Conservation (phyloP, 306 rosid genomes). For the Malus asiatica region DNA sequence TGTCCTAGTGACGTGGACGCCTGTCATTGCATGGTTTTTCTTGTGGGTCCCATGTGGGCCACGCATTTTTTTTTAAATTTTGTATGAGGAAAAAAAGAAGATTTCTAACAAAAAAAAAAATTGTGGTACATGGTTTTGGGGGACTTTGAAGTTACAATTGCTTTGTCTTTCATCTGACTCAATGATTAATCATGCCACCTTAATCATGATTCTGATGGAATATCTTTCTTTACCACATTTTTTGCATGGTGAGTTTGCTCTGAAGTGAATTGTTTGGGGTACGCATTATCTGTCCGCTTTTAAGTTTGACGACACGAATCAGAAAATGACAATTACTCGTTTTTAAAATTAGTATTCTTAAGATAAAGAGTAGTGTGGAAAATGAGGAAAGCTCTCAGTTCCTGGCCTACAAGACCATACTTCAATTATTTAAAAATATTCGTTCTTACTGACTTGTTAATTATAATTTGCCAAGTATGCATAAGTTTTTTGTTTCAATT, state of each 20-base stretch:
- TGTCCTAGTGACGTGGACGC: constrained; percentile 19
- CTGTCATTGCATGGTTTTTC: constrained; percentile 23
- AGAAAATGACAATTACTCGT: too few species aligned
- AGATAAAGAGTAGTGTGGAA: too few species aligned
- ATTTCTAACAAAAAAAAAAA: not conserved
- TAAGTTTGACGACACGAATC: fast-evolving
- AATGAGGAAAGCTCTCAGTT: too few species aligned
- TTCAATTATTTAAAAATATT: too few species aligned
- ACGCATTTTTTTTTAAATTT: not conserved
- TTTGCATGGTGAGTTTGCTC: not conserved
- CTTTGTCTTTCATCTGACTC: constrained; percentile 9
- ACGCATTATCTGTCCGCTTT: too few species aligned
- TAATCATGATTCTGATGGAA: constrained; percentile 6
- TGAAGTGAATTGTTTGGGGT: not conserved
- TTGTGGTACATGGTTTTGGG: not conserved
- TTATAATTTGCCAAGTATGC: too few species aligned
- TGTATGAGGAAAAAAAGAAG: not conserved
- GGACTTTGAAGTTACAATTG: constrained; percentile 7
- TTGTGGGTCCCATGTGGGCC: constrained; percentile 21
- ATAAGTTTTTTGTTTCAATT: too few species aligned
- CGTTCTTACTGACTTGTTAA: too few species aligned
- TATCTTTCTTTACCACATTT: not conserved
- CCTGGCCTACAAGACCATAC: too few species aligned
- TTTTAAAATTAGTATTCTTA: too few species aligned
- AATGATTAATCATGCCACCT: constrained; percentile 9